Evolutionary conservation across 257 asterid species (phyloP), one percentile per base, ranked within the genome.

Genomic region (Capsicum pubescens): DNA sequence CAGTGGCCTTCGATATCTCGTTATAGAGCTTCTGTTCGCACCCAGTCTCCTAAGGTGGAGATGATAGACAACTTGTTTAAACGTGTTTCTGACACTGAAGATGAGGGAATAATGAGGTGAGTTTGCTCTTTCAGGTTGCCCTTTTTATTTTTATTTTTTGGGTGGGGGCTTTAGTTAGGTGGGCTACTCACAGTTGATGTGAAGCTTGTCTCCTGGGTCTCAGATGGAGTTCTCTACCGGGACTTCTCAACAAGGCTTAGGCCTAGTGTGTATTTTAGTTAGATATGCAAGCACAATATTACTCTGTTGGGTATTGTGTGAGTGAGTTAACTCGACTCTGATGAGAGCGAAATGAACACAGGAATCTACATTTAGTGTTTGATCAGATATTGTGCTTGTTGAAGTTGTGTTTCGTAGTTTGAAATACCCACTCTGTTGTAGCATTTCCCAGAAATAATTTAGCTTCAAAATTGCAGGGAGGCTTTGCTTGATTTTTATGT

Each of bases 1-100:
- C 94, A 94, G 56, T 95, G 99, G 99, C 99, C 99, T 8, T 89
- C 93, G 0, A 87, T 95, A 79, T 94, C 99, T 82, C 93, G 94
- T 14, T 95, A 95, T 26, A 81, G 98, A 83, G 99, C 99, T 59
- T 90, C 92, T 21, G 99, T 94, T 35, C 97, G 99, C 11, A 94
- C 99, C 12, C 99, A 95, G 79, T 95, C 99, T 60, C 95, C 96
- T 0, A 95, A 91, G 83, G 87, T 90, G 69, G 99, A 95, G 86
- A 95, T 95, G 99, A 94, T 95, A 21, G 99, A 93, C 87, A 89
- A 93, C 16, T 91, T 95, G 0, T 92, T 57, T 85, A 93, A 95
- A 66, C 93, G 88, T 63, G 91, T 88, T 19, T 94, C 98, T 0
- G 99, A 91, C 85, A 84, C 91, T 0, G 94, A 91, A 84, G 99